These are phyloP conservation scores for Adansonia gregorii DNA, from an alignment of 441 rosid genomes.

Conservation along the genomic window DNA sequence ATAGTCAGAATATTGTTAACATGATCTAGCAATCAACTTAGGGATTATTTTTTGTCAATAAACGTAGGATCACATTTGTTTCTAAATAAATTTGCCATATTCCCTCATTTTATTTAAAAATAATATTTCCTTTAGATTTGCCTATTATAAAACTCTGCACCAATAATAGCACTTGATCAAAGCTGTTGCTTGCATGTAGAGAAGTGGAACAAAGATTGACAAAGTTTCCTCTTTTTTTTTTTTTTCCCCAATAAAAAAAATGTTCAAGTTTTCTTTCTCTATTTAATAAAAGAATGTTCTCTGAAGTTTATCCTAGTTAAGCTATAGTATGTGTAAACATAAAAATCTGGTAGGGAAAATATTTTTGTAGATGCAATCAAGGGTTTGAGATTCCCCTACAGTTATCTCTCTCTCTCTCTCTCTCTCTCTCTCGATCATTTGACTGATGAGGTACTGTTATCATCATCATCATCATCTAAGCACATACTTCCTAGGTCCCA, in stretches of 20 bases:
- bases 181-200: background rate
- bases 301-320: background rate
- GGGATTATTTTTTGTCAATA: background rate
- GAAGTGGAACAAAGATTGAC: background rate
- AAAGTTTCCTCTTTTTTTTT: background rate
- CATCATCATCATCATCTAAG: background rate
- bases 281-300: background rate
- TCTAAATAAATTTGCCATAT: background rate
- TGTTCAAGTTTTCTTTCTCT: background rate
- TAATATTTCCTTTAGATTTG: background rate
- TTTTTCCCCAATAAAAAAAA: background rate
- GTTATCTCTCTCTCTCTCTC: background rate
- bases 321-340: background rate
- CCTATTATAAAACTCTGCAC: background rate
- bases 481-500: background rate
- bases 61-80: background rate
- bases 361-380: background rate
- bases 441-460: background rate
- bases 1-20: slow-evolving; percentile 1
- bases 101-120: background rate
- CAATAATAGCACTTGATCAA: background rate
- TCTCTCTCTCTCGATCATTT: background rate
- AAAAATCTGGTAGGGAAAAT: background rate
- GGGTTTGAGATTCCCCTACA: background rate
- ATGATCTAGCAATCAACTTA: background rate